These are phyloP conservation scores for Circinella minor DNA, from an alignment of 371 early-diverging fungal genomes.

Conservation along the genomic window DNA sequence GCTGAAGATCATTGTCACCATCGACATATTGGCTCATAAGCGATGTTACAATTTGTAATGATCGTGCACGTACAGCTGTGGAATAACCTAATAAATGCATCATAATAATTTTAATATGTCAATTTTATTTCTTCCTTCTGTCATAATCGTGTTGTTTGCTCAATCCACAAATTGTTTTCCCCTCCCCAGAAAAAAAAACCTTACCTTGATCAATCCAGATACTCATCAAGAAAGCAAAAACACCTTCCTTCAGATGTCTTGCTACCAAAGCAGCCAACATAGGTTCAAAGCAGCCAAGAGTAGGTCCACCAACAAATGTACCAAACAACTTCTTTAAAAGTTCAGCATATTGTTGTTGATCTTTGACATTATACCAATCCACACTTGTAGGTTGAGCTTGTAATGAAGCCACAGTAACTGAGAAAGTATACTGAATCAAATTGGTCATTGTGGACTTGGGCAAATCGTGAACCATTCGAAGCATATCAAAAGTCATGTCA, in stretches of 20 bases:
- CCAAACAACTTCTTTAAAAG: constrained; percentile 39
- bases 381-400: constrained; percentile 2
- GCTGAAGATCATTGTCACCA: constrained; percentile 72
- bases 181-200: too few species aligned
- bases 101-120: too few species aligned
- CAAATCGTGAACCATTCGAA: neutral
- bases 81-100: constrained; percentile 12
- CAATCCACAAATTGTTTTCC: too few species aligned
- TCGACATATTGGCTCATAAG: constrained; percentile 54
- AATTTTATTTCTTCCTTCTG: too few species aligned
- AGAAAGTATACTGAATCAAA: constrained; percentile 8
- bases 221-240: constrained; percentile 68
- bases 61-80: constrained; percentile 55
- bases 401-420: neutral
- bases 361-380: constrained; percentile 6
- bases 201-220: constrained; percentile 55
- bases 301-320: constrained; percentile 45
- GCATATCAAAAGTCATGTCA: neutral
- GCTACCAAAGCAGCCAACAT: constrained; percentile 60
- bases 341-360: neutral
- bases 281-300: constrained; percentile 53
- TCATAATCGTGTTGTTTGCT: too few species aligned
- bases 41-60: constrained; percentile 67
- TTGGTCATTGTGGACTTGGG: neutral
- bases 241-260: constrained; percentile 56